A percentile compares a stretch with the other conserved stretches of the same genome.
Evolutionary conservation across 2,329 filamentous ascomycete species (phyloP).

Genomic region (Microsporum audouinii): DNA sequence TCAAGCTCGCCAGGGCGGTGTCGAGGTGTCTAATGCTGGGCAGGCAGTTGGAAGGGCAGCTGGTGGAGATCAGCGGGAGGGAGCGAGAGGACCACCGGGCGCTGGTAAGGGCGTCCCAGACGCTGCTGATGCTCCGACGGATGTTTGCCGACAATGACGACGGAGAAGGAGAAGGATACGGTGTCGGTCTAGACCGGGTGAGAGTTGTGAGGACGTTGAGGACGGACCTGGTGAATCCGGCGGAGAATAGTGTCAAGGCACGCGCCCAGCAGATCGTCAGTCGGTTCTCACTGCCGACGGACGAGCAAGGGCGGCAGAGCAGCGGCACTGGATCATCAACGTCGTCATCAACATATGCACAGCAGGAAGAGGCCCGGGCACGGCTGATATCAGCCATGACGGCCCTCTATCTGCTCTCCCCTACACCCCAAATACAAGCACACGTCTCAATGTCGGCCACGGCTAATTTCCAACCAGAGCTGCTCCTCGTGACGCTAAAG

Average conservation of each 20-base stretch:
- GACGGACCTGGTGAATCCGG: slow-evolving; percentile 56
- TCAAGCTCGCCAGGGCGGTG: slow-evolving; percentile 65
- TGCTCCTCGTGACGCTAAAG: slow-evolving; percentile 67
- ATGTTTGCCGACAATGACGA: slow-evolving; percentile 55
- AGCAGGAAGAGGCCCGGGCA: slow-evolving; percentile 62
- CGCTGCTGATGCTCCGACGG: slow-evolving; percentile 63
- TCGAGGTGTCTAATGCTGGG: slow-evolving; percentile 70
- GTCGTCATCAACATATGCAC: slow-evolving; percentile 41
- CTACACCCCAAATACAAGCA: slow-evolving; percentile 33
- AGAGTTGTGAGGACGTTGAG: slow-evolving; percentile 60
- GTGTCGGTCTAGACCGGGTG: slow-evolving; percentile 55
- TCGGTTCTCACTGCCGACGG: slow-evolving; percentile 64
- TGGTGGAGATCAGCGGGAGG: slow-evolving; percentile 53
- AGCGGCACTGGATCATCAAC: slow-evolving; percentile 10
- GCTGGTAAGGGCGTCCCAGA: slow-evolving; percentile 71
- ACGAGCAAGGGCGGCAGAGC: neutral
- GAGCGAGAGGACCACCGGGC: slow-evolving; percentile 34
- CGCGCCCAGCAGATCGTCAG: slow-evolving; percentile 67
- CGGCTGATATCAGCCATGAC: slow-evolving; percentile 62
- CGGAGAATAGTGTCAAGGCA: slow-evolving; percentile 61
- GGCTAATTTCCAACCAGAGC: slow-evolving; percentile 49
- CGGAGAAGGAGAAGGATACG: slow-evolving; percentile 57
- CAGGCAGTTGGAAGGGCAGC: slow-evolving; percentile 75
- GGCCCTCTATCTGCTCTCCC: slow-evolving; percentile 71
- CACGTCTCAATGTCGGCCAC: slow-evolving; percentile 26